These are phyloP conservation scores for Aspergillus piperis DNA, from an alignment of 2,329 filamentous ascomycete species.

Conservation along the genomic window DNA sequence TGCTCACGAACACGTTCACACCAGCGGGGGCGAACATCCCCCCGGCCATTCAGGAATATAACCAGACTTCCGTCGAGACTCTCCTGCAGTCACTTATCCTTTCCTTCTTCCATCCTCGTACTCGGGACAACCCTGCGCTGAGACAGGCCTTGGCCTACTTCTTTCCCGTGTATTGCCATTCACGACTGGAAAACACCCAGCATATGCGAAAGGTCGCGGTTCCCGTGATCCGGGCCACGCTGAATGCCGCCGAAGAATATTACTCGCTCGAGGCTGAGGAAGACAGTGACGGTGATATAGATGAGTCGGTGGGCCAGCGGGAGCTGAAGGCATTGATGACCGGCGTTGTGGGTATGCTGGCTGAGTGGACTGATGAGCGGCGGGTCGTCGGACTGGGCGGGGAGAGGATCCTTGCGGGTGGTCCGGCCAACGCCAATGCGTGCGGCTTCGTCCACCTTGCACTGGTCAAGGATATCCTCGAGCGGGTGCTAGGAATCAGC, in stretches of 20 bases:
- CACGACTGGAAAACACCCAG: slow-evolving; percentile 75
- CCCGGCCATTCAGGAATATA: slow-evolving; percentile 42
- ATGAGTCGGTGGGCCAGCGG: slow-evolving; percentile 72
- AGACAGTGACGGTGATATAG: slow-evolving; percentile 71
- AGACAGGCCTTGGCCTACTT: slow-evolving; percentile 90
- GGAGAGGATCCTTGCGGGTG: slow-evolving; percentile 46
- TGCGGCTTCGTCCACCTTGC: slow-evolving; percentile 79
- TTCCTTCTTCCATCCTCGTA: slow-evolving; percentile 86
- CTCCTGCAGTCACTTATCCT: slow-evolving; percentile 83
- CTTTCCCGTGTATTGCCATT: slow-evolving; percentile 91
- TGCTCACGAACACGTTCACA: slow-evolving; percentile 73
- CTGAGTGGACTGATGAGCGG: slow-evolving; percentile 93
- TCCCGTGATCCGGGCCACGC: slow-evolving; percentile 71
- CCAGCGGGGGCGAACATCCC: slow-evolving; percentile 56
- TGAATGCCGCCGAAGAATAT: slow-evolving; percentile 60
- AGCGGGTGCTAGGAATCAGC: slow-evolving; percentile 63
- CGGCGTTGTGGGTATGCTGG: slow-evolving; percentile 75
- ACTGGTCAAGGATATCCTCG: slow-evolving; percentile 74
- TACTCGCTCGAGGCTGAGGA: slow-evolving; percentile 73
- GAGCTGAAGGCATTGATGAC: slow-evolving; percentile 59
- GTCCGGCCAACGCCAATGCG: slow-evolving; percentile 56
- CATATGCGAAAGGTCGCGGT: slow-evolving; percentile 76
- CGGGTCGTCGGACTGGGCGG: slow-evolving; percentile 67
- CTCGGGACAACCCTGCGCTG: slow-evolving; percentile 75
- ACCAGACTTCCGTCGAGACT: slow-evolving; percentile 64